Percentiles rank a stretch among this genome's conserved stretches.
Conservation (phyloP, 495 filamentous ascomycete species). For the Lentithecium fluviatile region DNA sequence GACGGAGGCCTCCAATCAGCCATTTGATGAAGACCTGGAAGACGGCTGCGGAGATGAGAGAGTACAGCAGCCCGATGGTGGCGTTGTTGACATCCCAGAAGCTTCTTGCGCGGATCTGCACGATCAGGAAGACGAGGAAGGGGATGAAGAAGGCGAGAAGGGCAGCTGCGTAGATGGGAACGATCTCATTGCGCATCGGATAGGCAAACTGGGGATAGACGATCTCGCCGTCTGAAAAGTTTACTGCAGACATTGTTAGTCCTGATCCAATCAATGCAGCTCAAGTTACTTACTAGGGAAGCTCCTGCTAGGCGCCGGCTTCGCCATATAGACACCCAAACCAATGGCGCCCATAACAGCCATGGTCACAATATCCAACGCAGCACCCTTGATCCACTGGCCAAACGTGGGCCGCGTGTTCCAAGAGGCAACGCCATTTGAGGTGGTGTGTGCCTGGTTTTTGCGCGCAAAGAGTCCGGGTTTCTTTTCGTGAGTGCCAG, state of each 20-base stretch:
- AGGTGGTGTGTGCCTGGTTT: constrained; percentile 2
- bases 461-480: constrained; percentile 13
- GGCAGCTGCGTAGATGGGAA: constrained; percentile 61
- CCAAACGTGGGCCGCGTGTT: constrained; percentile 50
- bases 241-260: constrained; percentile 40
- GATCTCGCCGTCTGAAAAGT: constrained; percentile 57
- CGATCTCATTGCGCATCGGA: constrained; percentile 59
- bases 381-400: constrained; percentile 56
- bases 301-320: constrained; percentile 55
- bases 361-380: constrained; percentile 61
- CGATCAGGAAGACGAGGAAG: constrained; percentile 48
- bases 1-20: constrained; percentile 53
- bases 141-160: constrained; percentile 56
- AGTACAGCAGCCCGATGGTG: constrained; percentile 59
- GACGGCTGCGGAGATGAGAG: constrained; percentile 57
- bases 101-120: constrained; percentile 58
- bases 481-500: constrained; percentile 19
- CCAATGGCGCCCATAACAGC: constrained; percentile 55
- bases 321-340: constrained; percentile 59
- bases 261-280: too few species aligned
- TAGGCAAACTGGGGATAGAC: constrained; percentile 63
- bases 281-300: constrained; percentile 48
- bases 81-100: constrained; percentile 70
- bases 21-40: constrained; percentile 57
- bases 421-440: constrained; percentile 6